These are phyloP conservation scores for Cyclotella sp. DNA, from an alignment of 108 stramenopile genomes.

Conservation along the genomic window DNA sequence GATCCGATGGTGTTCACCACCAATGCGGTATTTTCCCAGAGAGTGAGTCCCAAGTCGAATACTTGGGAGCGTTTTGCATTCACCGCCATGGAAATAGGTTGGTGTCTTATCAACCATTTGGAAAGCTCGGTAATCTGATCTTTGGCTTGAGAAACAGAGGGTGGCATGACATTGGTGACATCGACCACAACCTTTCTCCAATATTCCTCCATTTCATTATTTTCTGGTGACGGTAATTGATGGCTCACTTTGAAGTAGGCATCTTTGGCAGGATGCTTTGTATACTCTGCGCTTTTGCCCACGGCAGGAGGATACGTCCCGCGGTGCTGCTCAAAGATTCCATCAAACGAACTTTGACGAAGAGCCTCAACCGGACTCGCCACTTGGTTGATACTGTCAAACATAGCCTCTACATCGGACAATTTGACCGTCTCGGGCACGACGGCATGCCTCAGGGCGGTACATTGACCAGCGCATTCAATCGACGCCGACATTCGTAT, in stretches of 20 bases:
- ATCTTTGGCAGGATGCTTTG: constrained; percentile 57
- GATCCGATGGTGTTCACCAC: constrained; percentile 86
- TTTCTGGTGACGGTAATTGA: constrained; percentile 47
- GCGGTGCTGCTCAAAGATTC: constrained; percentile 65
- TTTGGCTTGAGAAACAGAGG: constrained; percentile 25
- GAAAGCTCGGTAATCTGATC: constrained; percentile 36
- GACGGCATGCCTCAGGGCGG: constrained; percentile 82
- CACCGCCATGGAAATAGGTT: constrained; percentile 77
- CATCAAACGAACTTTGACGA: constrained; percentile 62
- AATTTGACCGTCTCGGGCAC: constrained; percentile 55
- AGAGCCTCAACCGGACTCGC: constrained; percentile 57
- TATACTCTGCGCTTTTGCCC: constrained; percentile 47
- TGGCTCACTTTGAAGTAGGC: constrained; percentile 63
- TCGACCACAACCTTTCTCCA: constrained; percentile 89
- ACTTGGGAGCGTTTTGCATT: constrained; percentile 64
- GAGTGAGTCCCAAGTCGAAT: constrained; percentile 57
- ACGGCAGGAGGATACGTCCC: constrained; percentile 56
- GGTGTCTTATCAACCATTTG: constrained; percentile 58
- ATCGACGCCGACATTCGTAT: constrained; percentile 80
- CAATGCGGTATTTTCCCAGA: constrained; percentile 77
- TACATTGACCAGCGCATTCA: constrained; percentile 89
- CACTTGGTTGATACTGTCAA: constrained; percentile 49
- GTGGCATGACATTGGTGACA: constrained; percentile 55
- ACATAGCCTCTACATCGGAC: constrained; percentile 59
- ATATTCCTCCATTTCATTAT: constrained; percentile 68